phyloP scores from a whole-genome alignment of 2,329 filamentous ascomycete species.

The Xylaria sp. region DNA sequence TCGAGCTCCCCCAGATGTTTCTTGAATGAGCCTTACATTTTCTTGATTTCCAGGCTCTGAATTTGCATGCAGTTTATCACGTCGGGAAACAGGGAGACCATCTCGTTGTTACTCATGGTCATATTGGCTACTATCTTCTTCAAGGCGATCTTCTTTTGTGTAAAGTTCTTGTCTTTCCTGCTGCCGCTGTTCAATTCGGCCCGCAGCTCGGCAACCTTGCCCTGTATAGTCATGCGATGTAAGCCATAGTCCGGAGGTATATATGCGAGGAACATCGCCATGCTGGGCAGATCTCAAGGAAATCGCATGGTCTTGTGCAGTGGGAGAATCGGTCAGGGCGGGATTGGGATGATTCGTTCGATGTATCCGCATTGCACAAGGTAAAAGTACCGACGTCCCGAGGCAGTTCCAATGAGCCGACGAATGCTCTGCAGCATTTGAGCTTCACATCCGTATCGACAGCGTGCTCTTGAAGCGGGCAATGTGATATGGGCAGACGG shows the following conservation, averaged over 20 bases:
- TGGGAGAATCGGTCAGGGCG: conserved; percentile 27
- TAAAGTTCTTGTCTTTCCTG: conserved; percentile 98
- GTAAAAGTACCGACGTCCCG: background rate
- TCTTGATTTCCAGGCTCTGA: conserved; percentile 96
- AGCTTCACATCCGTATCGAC: background rate
- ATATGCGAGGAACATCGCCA: conserved; percentile 65
- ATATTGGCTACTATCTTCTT: conserved; percentile 99
- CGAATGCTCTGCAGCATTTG: conserved; percentile 13
- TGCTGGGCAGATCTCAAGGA: conserved; percentile 34
- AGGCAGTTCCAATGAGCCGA: conserved; percentile 12
- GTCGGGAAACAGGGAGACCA: conserved; percentile 96
- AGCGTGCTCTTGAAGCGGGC: background rate
- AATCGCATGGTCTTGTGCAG: conserved; percentile 38
- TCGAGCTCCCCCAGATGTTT: background rate
- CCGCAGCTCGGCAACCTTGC: conserved; percentile 97
- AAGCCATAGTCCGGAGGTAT: conserved; percentile 57
- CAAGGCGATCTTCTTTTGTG: conserved; percentile 94
- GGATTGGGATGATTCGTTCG: conserved; percentile 26
- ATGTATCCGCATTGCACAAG: conserved; percentile 13
- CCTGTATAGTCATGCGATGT: conserved; percentile 75
- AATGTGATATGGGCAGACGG: background rate
- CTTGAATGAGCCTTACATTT: conserved; percentile 75
- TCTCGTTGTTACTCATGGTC: conserved; percentile 99
- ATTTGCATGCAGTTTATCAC: conserved; percentile 96
- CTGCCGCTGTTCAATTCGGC: conserved; percentile 91